Percentiles rank a stretch among this genome's conserved stretches.
phyloP scores from a whole-genome alignment of 805 yeast species.

The Sungouiella thailandica region DNA sequence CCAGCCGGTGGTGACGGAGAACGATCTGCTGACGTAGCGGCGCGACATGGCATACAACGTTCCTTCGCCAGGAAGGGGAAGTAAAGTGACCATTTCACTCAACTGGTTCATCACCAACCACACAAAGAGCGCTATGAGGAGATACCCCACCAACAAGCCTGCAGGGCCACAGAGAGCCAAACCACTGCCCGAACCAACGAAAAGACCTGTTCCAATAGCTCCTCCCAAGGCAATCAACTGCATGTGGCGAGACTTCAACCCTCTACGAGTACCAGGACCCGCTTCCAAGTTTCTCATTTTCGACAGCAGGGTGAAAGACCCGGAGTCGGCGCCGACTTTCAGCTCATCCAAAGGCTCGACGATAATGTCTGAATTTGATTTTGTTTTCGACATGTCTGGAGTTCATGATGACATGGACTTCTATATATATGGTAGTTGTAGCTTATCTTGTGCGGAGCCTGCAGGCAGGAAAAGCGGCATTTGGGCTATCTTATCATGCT shows the following conservation, averaged over 20 bases:
- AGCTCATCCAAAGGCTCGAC: constrained; percentile 1
- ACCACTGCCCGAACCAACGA: constrained; percentile 25
- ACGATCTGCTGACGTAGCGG: constrained; percentile 15
- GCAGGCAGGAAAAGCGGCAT: too few relatives aligned
- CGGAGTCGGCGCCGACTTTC: constrained; percentile 1
- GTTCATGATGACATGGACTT: too few relatives aligned
- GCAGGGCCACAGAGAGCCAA: constrained; percentile 17
- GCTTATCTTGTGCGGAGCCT: too few relatives aligned
- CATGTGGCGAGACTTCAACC: constrained; percentile 3
- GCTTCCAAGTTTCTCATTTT: background rate
- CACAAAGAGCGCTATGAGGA: constrained; percentile 17
- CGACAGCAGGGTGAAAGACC: background rate
- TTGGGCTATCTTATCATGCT: too few relatives aligned
- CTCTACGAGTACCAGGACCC: background rate
- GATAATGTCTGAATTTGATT: background rate
- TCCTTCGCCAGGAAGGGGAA: constrained; percentile 19
- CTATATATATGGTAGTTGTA: too few relatives aligned
- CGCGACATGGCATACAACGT: constrained; percentile 14
- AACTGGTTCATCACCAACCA: constrained; percentile 29
- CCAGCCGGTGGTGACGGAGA: constrained; percentile 32
- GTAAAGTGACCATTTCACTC: constrained; percentile 10
- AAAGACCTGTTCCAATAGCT: constrained; percentile 20
- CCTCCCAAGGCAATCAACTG: constrained; percentile 16
- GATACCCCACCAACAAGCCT: constrained; percentile 14
- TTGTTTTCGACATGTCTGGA: background rate